phyloP scores from a whole-genome alignment of 2,329 filamentous ascomycete species.

The Claviceps sorghi region DNA sequence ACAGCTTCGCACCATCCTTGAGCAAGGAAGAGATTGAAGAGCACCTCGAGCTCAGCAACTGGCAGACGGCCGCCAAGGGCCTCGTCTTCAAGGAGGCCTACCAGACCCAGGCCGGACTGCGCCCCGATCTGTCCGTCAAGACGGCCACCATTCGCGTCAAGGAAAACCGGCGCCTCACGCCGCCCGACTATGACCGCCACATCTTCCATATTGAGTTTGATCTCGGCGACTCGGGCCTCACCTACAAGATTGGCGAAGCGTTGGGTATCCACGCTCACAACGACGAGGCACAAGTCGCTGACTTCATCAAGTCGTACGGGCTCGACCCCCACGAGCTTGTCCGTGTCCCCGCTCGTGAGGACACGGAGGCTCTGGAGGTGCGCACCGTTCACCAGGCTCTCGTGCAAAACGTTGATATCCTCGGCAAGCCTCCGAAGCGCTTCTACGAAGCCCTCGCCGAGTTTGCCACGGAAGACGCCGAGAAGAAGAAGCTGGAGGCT shows the following conservation, averaged over 20 bases:
- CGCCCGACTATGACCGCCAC: constrained; percentile 81
- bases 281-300: constrained; percentile 58
- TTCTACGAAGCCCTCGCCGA: constrained; percentile 91
- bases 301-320: constrained; percentile 84
- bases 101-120: constrained; percentile 54
- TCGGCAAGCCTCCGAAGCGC: constrained; percentile 89
- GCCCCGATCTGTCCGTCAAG: constrained; percentile 75
- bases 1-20: constrained; percentile 74
- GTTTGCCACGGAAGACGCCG: constrained; percentile 66
- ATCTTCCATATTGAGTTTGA: constrained; percentile 99
- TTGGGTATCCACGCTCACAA: constrained; percentile 95
- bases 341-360: constrained; percentile 79
- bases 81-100: constrained; percentile 93
- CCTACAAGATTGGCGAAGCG: constrained; percentile 93
- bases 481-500: constrained; percentile 65
- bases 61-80: constrained; percentile 74
- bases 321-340: constrained; percentile 71
- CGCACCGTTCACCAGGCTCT: constrained; percentile 88
- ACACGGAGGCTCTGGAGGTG: constrained; percentile 59
- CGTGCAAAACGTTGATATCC: constrained; percentile 87
- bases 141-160: constrained; percentile 81
- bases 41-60: constrained; percentile 50
- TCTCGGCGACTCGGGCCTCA: constrained; percentile 77
- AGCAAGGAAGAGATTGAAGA: constrained; percentile 66
- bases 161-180: constrained; percentile 89